Percentiles rank a stretch among this genome's conserved stretches.
Conservation (phyloP, 306 rosid species). For the Senna tora region DNA sequence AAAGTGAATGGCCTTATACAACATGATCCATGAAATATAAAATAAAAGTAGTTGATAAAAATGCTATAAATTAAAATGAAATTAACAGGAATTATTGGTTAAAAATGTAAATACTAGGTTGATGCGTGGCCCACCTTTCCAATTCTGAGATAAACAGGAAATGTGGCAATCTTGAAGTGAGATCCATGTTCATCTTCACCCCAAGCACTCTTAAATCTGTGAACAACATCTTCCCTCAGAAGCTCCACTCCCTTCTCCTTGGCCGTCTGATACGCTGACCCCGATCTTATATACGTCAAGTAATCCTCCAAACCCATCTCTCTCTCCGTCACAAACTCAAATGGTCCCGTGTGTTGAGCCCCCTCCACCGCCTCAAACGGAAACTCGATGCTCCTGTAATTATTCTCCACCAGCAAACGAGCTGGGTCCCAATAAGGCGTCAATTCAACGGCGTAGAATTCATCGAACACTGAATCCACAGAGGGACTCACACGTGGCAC, state of each 20-base stretch:
- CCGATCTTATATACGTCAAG: conserved; percentile 57
- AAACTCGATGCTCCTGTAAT: conserved; percentile 62
- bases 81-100: too few species aligned
- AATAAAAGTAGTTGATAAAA: too few species aligned
- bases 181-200: conserved; percentile 48
- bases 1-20: too few species aligned
- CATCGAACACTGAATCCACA: conserved; percentile 48
- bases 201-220: conserved; percentile 67
- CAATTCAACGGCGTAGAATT: conserved; percentile 24
- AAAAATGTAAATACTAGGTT: too few species aligned
- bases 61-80: too few species aligned
- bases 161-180: conserved; percentile 50
- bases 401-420: conserved; percentile 52
- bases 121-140: conserved; percentile 62
- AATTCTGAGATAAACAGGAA: conserved; percentile 65
- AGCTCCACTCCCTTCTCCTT: conserved; percentile 75
- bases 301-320: conserved; percentile 55
- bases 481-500: conserved; percentile 50
- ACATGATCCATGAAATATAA: too few species aligned
- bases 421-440: conserved; percentile 62
- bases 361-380: conserved; percentile 76
- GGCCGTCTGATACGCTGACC: conserved; percentile 83
- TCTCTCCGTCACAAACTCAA: conserved; percentile 59
- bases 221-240: conserved; percentile 46
- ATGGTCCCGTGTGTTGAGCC: conserved; percentile 63